A percentile compares a stretch with the other conserved stretches of the same genome.
Conservation (phyloP, 179 eudicot species). For the Silene coronaria region DNA sequence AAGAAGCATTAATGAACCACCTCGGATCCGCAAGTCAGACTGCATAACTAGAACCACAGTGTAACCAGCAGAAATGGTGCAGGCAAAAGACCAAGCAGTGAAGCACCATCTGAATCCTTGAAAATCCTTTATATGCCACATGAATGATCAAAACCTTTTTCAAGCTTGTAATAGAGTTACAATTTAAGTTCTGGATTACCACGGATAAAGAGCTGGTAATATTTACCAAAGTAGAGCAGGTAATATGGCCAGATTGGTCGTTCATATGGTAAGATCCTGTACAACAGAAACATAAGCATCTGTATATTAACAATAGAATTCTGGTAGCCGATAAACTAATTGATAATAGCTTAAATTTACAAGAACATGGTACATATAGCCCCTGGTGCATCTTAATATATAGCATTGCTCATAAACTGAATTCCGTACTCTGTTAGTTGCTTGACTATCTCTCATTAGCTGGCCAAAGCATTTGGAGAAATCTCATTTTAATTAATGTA, state of each 20-base stretch:
- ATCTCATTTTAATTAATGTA: neutral
- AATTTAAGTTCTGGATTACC: neutral
- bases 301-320: neutral
- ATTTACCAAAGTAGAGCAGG: conserved; percentile 6
- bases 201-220: neutral
- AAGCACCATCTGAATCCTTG: neutral
- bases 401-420: neutral
- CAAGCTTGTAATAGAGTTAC: neutral
- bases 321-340: neutral
- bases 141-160: neutral
- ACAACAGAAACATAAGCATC: neutral
- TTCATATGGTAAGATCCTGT: conserved; percentile 5
- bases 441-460: neutral
- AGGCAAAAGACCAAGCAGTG: neutral
- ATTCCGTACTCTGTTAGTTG: neutral
- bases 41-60: neutral
- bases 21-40: neutral
- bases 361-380: neutral
- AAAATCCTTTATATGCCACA: neutral
- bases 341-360: neutral
- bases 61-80: neutral
- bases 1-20: neutral
- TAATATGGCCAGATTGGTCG: neutral
- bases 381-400: neutral
- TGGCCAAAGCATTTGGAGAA: neutral